Evolutionary conservation across 805 yeast species (phyloP).

Genomic region (Yamadazyma ubonensis): DNA sequence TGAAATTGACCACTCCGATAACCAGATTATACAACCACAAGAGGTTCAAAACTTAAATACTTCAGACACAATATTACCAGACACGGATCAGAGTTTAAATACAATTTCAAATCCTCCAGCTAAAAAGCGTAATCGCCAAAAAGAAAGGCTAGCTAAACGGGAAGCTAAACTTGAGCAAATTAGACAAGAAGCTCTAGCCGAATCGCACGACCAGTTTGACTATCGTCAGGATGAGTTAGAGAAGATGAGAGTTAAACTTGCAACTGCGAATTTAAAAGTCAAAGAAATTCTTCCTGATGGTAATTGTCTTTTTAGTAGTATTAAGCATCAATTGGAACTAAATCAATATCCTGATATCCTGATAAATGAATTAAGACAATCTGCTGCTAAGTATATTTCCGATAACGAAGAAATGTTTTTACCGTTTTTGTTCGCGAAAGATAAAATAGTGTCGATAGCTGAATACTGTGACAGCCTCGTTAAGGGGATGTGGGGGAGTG

Average conservation of each 20-base stretch:
- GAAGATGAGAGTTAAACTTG: constrained; percentile 56
- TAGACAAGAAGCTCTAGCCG: constrained; percentile 65
- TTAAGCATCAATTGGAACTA: constrained; percentile 69
- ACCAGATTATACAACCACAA: too few relatives aligned
- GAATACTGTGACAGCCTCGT: constrained; percentile 68
- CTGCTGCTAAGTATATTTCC: constrained; percentile 67
- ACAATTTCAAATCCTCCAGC: background rate
- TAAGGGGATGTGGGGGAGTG: constrained; percentile 94
- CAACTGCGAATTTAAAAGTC: constrained; percentile 47
- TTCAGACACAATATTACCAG: too few relatives aligned
- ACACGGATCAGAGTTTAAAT: background rate
- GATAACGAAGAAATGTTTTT: constrained; percentile 64
- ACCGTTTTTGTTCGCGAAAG: constrained; percentile 75
- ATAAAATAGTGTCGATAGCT: constrained; percentile 58
- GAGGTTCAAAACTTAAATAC: too few relatives aligned
- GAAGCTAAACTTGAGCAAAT: constrained; percentile 65
- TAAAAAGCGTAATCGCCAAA: constrained; percentile 68
- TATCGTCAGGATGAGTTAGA: constrained; percentile 69
- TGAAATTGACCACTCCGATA: too few relatives aligned
- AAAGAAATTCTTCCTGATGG: constrained; percentile 88
- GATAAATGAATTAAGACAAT: constrained; percentile 56
- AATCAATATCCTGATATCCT: constrained; percentile 15
- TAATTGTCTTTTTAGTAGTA: constrained; percentile 85
- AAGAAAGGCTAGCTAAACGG: constrained; percentile 76
- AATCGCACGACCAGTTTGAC: constrained; percentile 65